Evolutionary conservation across 306 rosid species (phyloP), one percentile per base, ranked within the genome.

Genomic region (Abrus pulchellus): DNA sequence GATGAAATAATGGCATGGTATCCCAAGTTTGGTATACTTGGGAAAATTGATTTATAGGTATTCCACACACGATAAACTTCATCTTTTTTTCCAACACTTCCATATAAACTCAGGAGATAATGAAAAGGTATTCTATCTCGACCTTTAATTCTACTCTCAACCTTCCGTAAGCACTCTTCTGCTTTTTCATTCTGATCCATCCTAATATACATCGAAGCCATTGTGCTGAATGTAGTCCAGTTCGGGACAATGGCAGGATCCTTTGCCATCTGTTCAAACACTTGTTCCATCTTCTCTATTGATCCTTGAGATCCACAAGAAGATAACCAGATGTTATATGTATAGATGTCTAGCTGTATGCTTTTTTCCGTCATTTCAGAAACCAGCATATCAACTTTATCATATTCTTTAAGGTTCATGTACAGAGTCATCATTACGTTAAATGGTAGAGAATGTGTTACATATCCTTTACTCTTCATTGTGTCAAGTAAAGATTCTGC

Each of bases 371-470:
- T 75, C 97, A 96, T 90, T 88, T 96, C 99, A 57, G 97, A 92
- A 79, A 90, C 83, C 82, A 90, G 27, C 6, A 41, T 85, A 47
- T 93, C 97, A 68, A 92, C 99, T 83, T 92, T 89, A 73, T 85
- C 94, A 82, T 86, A 92, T 65, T 96, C 97, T 86, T 79, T 84
- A 32, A 88, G 85, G 82, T 93, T 93, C 98, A 89, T 89, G 83
- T 93, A 96, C 64, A 96, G 90, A 79, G 97, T 96, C 99, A 96
- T 96, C 98, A 96, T 96, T 72, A 92, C 95, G 84, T 96, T 96
- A 84, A 76, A 93, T 56, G 99, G 92, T 63, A 96, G 97, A 0
- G 97, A 30, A 54, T 92, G 91, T 44, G 66, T 43, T 9, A 94
- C 91, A 80, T 86, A 87, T 30, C 88, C 91, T 86, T 89, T 96